Evolutionary conservation across 805 yeast species (phyloP).

Genomic region (Spathaspora girioi): DNA sequence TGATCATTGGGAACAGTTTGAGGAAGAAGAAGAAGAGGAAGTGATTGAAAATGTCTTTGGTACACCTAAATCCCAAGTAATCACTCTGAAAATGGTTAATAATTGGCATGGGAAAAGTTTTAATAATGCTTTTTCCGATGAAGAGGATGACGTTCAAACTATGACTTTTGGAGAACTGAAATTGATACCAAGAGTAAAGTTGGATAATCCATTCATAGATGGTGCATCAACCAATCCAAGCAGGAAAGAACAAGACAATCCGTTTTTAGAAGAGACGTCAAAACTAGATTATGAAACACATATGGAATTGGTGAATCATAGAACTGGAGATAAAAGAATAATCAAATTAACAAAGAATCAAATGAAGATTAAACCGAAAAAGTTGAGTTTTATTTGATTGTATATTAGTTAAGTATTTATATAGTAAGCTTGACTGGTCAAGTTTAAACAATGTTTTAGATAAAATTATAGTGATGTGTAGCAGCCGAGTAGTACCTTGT

Average conservation of each 20-base stretch:
- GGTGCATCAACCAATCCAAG: neutral
- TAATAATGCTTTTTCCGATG: constrained; percentile 28
- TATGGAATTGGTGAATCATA: constrained; percentile 28
- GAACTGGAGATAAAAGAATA: constrained; percentile 33
- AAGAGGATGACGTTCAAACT: constrained; percentile 13
- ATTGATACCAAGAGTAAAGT: constrained; percentile 7
- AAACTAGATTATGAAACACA: constrained; percentile 19
- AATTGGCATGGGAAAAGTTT: constrained; percentile 38
- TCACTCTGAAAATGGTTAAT: constrained; percentile 27
- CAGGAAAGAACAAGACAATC: neutral
- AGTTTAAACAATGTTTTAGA: neutral
- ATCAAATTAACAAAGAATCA: constrained; percentile 31
- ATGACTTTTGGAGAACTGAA: constrained; percentile 1
- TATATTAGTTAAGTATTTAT: neutral
- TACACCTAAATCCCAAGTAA: constrained; percentile 30
- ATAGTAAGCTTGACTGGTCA: constrained; percentile 1
- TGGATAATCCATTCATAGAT: constrained; percentile 22
- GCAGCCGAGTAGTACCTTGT: too few species aligned
- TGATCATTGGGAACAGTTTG: neutral
- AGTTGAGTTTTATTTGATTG: constrained; percentile 24
- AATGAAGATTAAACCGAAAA: constrained; percentile 33
- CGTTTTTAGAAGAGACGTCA: neutral
- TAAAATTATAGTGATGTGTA: too few species aligned
- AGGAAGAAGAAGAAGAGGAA: constrained; percentile 19
- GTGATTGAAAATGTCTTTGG: constrained; percentile 3